Percentiles rank a stretch among this genome's conserved stretches.
Evolutionary conservation across 345 rosid genomes (phyloP).

Genomic region (Lagerstroemia speciosa): DNA sequence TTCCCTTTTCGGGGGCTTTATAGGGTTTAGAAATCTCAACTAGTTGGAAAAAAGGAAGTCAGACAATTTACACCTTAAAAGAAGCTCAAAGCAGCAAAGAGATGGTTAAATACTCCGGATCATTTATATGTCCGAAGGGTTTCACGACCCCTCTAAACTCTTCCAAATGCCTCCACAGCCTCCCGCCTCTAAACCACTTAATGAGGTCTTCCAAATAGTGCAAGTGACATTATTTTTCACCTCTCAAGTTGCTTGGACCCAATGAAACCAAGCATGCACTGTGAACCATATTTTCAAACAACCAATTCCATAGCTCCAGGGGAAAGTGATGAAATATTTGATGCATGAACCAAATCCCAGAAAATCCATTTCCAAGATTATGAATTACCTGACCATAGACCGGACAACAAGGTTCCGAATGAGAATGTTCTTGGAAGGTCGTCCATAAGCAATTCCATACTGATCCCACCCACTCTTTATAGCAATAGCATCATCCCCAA

Average conservation of each 20-base stretch:
- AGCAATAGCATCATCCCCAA: slow-evolving; percentile 92
- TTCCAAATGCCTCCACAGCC: too few relatives aligned
- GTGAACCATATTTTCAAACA: background rate
- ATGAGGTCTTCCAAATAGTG: background rate
- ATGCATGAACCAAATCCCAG: background rate
- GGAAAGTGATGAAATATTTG: background rate
- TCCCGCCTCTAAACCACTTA: background rate
- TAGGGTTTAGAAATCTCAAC: too few relatives aligned
- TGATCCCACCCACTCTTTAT: slow-evolving; percentile 99
- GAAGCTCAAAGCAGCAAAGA: too few relatives aligned
- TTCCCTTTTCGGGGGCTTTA: too few relatives aligned
- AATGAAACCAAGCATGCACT: background rate
- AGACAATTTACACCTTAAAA: too few relatives aligned
- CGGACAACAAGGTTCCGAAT: slow-evolving; percentile 80
- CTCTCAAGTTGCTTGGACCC: background rate
- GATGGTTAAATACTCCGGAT: too few relatives aligned
- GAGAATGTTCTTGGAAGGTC: slow-evolving; percentile 71
- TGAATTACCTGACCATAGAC: slow-evolving; percentile 81
- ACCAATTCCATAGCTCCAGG: background rate
- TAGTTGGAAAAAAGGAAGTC: too few relatives aligned
- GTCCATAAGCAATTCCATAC: slow-evolving; percentile 79
- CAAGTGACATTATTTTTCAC: background rate
- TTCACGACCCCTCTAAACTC: too few relatives aligned
- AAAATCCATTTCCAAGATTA: background rate
- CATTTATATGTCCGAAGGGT: too few relatives aligned